These are phyloP conservation scores for Aspergillus cristatus DNA, from an alignment of 495 filamentous ascomycete species.

Conservation along the genomic window DNA sequence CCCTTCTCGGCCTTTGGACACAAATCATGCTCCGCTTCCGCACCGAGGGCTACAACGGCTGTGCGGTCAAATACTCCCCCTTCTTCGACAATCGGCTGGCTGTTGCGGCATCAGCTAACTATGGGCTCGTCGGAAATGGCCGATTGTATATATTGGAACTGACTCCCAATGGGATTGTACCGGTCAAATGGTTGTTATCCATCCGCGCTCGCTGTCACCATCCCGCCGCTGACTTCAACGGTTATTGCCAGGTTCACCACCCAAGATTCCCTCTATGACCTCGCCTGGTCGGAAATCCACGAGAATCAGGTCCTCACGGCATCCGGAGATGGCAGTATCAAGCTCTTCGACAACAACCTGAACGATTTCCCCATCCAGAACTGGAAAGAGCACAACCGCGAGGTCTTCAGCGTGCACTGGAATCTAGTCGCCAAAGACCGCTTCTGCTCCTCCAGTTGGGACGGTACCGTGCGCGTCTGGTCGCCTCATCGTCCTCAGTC, in stretches of 20 bases:
- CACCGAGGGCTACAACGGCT: constrained; percentile 89
- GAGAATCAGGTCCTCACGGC: constrained; percentile 86
- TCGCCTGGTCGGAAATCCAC: constrained; percentile 87
- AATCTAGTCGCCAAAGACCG: constrained; percentile 83
- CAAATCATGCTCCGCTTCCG: constrained; percentile 80
- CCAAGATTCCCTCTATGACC: constrained; percentile 91
- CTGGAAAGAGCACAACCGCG: constrained; percentile 86
- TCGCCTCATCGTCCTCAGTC: constrained; percentile 62
- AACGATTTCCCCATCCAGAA: constrained; percentile 73
- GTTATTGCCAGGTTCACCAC: constrained; percentile 65
- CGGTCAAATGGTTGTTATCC: constrained; percentile 55
- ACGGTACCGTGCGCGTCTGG: constrained; percentile 91
- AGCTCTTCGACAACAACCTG: constrained; percentile 77
- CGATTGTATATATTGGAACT: constrained; percentile 73
- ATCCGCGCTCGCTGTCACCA: background rate
- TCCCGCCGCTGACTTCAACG: background rate
- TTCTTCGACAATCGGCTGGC: constrained; percentile 94
- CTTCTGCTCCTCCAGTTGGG: constrained; percentile 86
- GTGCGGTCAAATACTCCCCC: constrained; percentile 92
- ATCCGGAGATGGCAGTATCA: constrained; percentile 84
- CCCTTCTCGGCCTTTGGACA: no score
- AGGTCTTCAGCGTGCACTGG: constrained; percentile 87
- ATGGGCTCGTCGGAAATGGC: constrained; percentile 94
- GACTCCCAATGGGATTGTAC: constrained; percentile 70
- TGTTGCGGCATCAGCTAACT: constrained; percentile 79